phyloP scores from a whole-genome alignment of 1,139 yeast genomes.

The Debaryomycetaceae sp. region DNA sequence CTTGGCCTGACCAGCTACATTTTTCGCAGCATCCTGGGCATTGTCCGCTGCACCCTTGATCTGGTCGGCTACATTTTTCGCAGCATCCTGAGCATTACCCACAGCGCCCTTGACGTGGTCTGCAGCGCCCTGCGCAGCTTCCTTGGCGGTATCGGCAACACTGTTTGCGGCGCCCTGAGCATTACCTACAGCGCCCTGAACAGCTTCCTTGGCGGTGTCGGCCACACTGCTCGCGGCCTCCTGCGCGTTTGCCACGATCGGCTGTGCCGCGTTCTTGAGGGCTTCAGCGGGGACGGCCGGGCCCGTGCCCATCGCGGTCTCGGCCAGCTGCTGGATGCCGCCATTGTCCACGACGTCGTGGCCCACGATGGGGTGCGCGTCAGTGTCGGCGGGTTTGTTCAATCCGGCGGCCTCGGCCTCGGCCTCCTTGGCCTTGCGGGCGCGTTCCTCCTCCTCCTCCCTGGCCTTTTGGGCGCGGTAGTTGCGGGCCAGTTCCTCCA shows the following conservation, averaged over 20 bases:
- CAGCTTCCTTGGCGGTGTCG: background rate
- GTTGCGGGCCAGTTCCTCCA: no score
- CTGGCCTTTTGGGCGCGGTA: no score
- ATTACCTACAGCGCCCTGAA: background rate
- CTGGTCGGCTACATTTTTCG: background rate
- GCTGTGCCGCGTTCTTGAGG: background rate
- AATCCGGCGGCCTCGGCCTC: no score
- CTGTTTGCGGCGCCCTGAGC: background rate
- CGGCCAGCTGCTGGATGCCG: no score
- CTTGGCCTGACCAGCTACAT: background rate
- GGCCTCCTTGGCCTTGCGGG: no score
- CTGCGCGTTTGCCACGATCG: background rate
- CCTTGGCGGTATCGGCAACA: background rate
- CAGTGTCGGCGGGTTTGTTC: no score
- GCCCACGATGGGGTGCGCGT: no score
- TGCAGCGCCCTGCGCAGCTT: background rate
- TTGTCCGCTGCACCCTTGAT: background rate
- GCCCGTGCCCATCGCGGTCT: no score
- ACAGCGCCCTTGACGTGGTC: background rate
- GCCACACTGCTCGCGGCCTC: background rate
- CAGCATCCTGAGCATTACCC: background rate
- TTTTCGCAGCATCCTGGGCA: background rate
- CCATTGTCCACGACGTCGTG: no score
- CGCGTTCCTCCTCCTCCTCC: no score
- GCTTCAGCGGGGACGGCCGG: slow-evolving; percentile 1